Conservation (phyloP, 345 rosid species). For the Microcos paniculata region DNA sequence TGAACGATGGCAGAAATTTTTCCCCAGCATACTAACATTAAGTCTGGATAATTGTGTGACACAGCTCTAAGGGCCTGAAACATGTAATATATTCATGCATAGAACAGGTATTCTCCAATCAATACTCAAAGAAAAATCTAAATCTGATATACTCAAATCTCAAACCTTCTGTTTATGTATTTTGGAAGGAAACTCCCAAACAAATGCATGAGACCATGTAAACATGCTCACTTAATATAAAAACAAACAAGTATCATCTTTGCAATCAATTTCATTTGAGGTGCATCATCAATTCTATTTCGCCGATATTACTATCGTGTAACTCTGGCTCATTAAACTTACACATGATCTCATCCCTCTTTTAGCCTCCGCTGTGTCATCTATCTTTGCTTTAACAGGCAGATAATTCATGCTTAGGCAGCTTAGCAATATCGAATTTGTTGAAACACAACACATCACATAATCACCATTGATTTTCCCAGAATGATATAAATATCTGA, state of each 20-base stretch:
- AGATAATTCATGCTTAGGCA: not conserved
- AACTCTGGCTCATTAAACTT: not conserved
- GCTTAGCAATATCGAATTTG: not conserved
- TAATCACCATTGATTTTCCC: not conserved
- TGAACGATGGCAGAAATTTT: slow-evolving; percentile 50
- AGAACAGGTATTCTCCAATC: not conserved
- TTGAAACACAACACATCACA: not conserved
- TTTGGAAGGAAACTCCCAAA: not conserved
- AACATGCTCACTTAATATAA: not conserved
- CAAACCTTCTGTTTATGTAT: not conserved
- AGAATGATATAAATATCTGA: not conserved
- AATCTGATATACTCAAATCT: not conserved
- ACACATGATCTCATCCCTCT: not conserved
- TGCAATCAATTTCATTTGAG: not conserved
- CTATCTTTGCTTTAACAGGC: not conserved
- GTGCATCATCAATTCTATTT: not conserved
- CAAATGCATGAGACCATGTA: not conserved
- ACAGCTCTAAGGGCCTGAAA: slow-evolving; percentile 79
- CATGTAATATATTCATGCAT: not conserved
- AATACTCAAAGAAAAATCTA: not conserved
- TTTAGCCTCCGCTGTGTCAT: not conserved
- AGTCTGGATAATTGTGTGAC: slow-evolving; percentile 73
- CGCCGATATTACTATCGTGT: not conserved
- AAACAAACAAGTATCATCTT: not conserved
- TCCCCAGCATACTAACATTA: slow-evolving; percentile 65